Evolutionary conservation across 2,329 filamentous ascomycete genomes (phyloP), one percentile per base, ranked within the genome.

Genomic region (Immersiporthe knoxdaviesiana): DNA sequence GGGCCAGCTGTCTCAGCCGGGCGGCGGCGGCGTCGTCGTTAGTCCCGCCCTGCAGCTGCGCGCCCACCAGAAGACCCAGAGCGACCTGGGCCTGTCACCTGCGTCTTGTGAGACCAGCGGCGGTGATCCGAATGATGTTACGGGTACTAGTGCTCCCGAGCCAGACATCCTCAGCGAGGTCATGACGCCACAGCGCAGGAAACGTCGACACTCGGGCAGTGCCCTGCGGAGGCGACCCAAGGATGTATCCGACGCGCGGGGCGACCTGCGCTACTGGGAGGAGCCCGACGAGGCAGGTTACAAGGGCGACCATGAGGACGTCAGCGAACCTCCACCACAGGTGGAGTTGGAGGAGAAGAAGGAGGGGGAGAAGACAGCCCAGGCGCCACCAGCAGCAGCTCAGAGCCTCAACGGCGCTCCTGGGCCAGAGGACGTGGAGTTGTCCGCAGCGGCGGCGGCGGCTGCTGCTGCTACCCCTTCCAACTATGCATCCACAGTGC

Each of bases 251-350:
- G 63, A 90, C 16, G 84, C 87, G 12, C 85, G 91, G 65, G 91
- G 93, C n/a, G 87, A 92, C 72, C 84, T 97, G n/a, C 90, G 97
- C 77, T 97, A 94, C 74, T 94, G 92, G 75, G 94, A 97, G 75
- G 92, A 97, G 74, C 93, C 95, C 37, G 93, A 94, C 30, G 95
- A 97, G 75, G 89, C 90, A 56, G 92, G 89, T 1, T 94, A 95
- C 79, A 89, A 89, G 73, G 91, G 91, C 71, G 91, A 92, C 73
- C 85, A 87, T 44, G 88, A 91, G 68, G 76, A 76, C 16, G 7
- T 65, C 24, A 37, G 37, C 21, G 54, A 50, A 16, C 71, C 74
- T 35, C 72, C 67, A 52, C 66, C 66, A 30, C 63, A 16, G 58
- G 39, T 60, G 44, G 68, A 35, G 8, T 4, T 4, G 35, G 35